A percentile compares a stretch with the other conserved stretches of the same genome.
Conservation (phyloP, 2,329 filamentous ascomycete genomes). For the Bisporella sp. region DNA sequence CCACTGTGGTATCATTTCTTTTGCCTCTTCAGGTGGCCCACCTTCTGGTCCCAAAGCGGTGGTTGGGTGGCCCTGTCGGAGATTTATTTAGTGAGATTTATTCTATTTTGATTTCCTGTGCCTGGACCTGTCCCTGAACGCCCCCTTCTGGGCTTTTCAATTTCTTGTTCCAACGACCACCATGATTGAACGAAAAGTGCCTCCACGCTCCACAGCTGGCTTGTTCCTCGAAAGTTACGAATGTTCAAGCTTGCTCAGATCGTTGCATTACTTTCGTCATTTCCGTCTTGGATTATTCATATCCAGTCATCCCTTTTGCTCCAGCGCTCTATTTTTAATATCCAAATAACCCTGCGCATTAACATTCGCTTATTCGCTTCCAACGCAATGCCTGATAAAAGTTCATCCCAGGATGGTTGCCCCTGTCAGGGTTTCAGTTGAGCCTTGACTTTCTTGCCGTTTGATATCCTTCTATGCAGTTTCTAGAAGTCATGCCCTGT, state of each 20-base stretch:
- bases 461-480: slow-evolving; percentile 21
- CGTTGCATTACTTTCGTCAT: slow-evolving; percentile 13
- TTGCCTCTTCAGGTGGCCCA: too few species aligned
- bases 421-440: background rate
- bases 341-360: slow-evolving; percentile 6
- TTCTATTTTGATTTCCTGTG: too few species aligned
- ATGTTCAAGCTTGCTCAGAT: background rate
- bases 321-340: slow-evolving; percentile 7
- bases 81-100: too few species aligned
- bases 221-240: too few species aligned
- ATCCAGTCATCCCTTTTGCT: slow-evolving; percentile 5
- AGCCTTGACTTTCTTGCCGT: slow-evolving; percentile 8
- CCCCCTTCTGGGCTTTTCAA: too few species aligned
- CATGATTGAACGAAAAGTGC: too few species aligned
- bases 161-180: too few species aligned
- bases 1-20: too few species aligned
- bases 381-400: background rate
- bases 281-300: slow-evolving; percentile 2
- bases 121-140: too few species aligned
- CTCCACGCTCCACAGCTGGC: too few species aligned
- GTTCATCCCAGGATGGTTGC: background rate
- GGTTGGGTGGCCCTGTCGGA: too few species aligned
- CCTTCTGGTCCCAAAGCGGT: too few species aligned
- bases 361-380: background rate
- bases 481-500: slow-evolving; percentile 18